These are phyloP conservation scores for Metschnikowia anglica DNA, from an alignment of 805 yeast species.

Conservation along the genomic window DNA sequence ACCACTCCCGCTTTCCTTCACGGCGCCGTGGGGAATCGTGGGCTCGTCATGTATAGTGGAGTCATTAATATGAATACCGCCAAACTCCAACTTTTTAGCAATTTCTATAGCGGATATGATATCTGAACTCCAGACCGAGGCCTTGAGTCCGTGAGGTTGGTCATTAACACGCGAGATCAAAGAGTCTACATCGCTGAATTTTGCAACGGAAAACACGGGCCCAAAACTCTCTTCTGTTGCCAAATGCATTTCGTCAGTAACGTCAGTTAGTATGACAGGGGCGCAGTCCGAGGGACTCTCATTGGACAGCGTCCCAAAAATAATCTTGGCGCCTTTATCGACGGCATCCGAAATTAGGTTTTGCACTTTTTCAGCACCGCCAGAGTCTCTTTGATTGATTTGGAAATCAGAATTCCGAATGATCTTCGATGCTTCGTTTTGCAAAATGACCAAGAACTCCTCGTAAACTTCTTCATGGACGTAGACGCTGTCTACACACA, in stretches of 20 bases:
- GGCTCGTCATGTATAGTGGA: slow-evolving; percentile 37
- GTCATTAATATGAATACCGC: slow-evolving; percentile 41
- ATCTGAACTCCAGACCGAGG: slow-evolving; percentile 43
- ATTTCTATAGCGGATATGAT: slow-evolving; percentile 31
- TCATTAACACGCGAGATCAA: slow-evolving; percentile 10
- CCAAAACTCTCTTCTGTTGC: slow-evolving; percentile 42
- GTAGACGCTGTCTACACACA: slow-evolving; percentile 42
- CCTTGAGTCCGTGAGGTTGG: slow-evolving; percentile 38
- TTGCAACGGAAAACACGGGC: slow-evolving; percentile 37
- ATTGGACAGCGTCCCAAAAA: slow-evolving; percentile 23
- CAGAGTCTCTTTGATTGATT: slow-evolving; percentile 31
- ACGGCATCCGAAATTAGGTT: slow-evolving; percentile 37
- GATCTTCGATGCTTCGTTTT: slow-evolving; percentile 17
- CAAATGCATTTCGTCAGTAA: slow-evolving; percentile 31
- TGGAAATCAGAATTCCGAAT: slow-evolving; percentile 21
- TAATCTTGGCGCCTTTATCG: slow-evolving; percentile 35
- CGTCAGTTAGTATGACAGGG: slow-evolving; percentile 36
- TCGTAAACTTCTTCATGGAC: slow-evolving; percentile 37
- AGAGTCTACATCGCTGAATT: slow-evolving; percentile 22
- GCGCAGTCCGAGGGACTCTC: slow-evolving; percentile 2
- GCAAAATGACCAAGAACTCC: slow-evolving; percentile 24
- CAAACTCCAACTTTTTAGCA: slow-evolving; percentile 38
- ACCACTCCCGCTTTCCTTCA: slow-evolving; percentile 40
- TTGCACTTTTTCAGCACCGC: slow-evolving; percentile 23
- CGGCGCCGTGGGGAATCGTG: slow-evolving; percentile 46